Base-by-base conservation (phyloP, 495 filamentous ascomycete species). In the Wilcoxina mikolae region DNA sequence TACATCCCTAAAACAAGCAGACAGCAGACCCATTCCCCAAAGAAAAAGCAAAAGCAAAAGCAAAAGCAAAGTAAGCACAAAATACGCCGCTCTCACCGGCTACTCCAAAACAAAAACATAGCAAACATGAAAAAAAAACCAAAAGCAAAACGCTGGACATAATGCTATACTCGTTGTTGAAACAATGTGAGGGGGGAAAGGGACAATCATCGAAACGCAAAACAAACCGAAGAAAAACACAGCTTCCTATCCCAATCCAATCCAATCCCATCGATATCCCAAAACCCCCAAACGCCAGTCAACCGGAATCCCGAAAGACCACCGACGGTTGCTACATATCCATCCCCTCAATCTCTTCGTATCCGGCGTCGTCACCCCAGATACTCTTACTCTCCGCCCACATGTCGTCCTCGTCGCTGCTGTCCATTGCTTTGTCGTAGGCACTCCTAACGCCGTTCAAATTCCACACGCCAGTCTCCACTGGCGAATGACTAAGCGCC, bases 401-500 rank as follows among this genome's bases (percentile, higher is more conserved):
- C 64, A 70, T 54, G 65, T 73, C 33, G 62, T 57, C 66, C 61
- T 70, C 39, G 43, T 58, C 60, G 51, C 63, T 51, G 56, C 56
- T 55, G 54, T 50, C 62, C 57, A 57, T 23, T 46, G 33, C 60
- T 45, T 39, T 53, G 43, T 38, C 56, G 47, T 4, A 15, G 24
- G 24, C 12, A 2, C 2, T 27, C 3, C 60, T 51, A 7, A 56
- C 56, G 31, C 59, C 25, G 26, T 55, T 64, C n/a, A 52, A 27
- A 26, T 31, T 26, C 28, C 49, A 52, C 2, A 41, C 33, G 12
- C 49, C 49, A 18, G 70, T 59, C 70, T 73, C 45, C 57, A 74
- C 26, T 55, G 81, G 72, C 65, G 76, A 75, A 58, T 87, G 83
- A 56, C 80, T 83, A 54, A 94, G 75, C 7, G 90, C 83, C 5